A percentile compares a stretch with the other conserved stretches of the same genome.
Conservation (phyloP, 306 rosid species). For the Prunus padus region DNA sequence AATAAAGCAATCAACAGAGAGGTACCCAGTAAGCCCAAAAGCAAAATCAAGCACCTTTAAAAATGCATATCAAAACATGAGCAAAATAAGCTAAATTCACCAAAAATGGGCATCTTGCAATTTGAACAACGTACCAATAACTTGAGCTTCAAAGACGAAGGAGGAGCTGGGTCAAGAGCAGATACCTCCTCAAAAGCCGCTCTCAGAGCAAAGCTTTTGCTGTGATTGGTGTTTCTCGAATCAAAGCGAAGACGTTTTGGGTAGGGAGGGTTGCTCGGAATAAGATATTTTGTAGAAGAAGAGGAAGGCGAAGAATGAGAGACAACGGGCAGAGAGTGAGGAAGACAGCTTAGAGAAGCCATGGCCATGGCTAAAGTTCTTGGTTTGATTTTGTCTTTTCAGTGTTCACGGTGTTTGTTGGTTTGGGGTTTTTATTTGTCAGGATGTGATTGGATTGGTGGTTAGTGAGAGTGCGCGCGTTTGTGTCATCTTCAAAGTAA, state of each 20-base stretch:
- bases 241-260: conserved; percentile 18
- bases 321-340: conserved; percentile 21
- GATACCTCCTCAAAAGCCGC: conserved; percentile 36
- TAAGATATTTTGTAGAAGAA: conserved; percentile 8
- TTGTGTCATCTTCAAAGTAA: neutral
- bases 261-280: conserved; percentile 13
- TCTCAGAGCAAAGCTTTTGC: conserved; percentile 35
- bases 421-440: neutral
- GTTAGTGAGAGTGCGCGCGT: neutral
- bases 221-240: conserved; percentile 4
- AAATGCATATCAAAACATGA: neutral
- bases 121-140: conserved; percentile 50
- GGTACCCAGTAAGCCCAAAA: neutral
- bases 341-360: conserved; percentile 46
- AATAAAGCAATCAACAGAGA: neutral
- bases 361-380: conserved; percentile 12
- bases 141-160: conserved; percentile 60
- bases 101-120: neutral
- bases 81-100: neutral
- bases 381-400: neutral
- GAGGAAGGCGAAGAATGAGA: conserved; percentile 19
- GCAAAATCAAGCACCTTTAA: neutral
- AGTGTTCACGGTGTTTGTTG: neutral
- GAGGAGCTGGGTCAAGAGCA: conserved; percentile 31
- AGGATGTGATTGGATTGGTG: neutral